Base-by-base conservation (phyloP, 192 early-diverging fungal genomes). In the Polychytrium aggregatum region DNA sequence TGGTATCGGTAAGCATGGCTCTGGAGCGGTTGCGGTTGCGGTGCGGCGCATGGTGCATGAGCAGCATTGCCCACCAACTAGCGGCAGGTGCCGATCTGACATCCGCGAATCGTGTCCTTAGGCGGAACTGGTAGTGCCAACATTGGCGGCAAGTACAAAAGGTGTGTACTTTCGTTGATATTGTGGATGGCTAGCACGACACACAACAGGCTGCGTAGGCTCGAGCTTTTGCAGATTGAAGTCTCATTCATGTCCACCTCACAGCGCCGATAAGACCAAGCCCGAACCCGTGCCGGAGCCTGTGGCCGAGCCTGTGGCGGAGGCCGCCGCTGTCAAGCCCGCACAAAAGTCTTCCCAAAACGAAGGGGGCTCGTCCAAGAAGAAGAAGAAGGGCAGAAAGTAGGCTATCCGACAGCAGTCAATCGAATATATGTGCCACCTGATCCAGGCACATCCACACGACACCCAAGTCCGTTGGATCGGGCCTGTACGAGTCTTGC, bases 71-170 rank as follows among this genome's bases (percentile, higher is more conserved):
- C n/a, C n/a, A n/a, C n/a, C n/a, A n/a, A n/a, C n/a, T n/a, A n/a
- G n/a, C n/a, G n/a, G n/a, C n/a, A n/a, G n/a, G n/a, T n/a, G n/a
- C n/a, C n/a, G n/a, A n/a, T n/a, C n/a, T n/a, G n/a, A n/a, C n/a
- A n/a, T n/a, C n/a, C n/a, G n/a, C n/a, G n/a, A n/a, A n/a, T n/a
- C n/a, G n/a, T n/a, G n/a, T n/a, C n/a, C n/a, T n/a, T 44, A 41
- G 61, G 62, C n/a, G 62, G 68, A 8, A 85, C 82, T n/a, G 82
- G 82, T 18, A 81, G 77, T 58, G 82, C 82, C 28, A 73, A 80
- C 31, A 82, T 82, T 63, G 33, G 18, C 35, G 48, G 48, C 10
- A 7, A 18, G 13, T 24, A 57, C 50, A 13, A 21, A 13, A 4
- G 49, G 22, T 14, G 41, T 2, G n/a, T 24, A 29, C 49, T 36